Conservation (phyloP, 1,139 yeast species). For the Sugiyamaella neomexicana region DNA sequence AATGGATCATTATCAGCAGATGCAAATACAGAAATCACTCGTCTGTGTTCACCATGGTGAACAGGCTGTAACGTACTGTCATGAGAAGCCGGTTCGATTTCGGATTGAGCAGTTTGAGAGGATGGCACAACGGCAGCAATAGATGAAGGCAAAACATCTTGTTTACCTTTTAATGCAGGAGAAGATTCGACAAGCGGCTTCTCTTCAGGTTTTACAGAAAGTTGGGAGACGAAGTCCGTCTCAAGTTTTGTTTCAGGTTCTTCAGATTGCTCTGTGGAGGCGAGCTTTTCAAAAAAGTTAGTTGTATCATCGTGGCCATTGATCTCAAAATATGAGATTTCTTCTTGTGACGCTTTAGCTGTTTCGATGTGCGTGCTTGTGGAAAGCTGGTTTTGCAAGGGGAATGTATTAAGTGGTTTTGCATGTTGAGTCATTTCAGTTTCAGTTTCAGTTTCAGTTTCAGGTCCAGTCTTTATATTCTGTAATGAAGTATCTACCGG, state of each 20-base stretch:
- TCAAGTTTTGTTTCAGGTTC: neutral
- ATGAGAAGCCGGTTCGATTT: neutral
- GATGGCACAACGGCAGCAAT: neutral
- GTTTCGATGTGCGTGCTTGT: neutral
- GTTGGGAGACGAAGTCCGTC: neutral
- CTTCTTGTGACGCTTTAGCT: too few species aligned
- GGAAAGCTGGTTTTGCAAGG: neutral
- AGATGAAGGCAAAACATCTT: neutral
- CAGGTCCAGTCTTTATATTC: neutral
- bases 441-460: neutral
- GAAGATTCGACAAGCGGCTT: neutral
- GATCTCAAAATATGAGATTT: neutral
- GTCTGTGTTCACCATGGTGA: slow-evolving; percentile 20
- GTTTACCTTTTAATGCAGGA: neutral
- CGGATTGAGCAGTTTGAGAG: neutral
- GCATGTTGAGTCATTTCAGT: neutral
- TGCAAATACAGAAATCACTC: slow-evolving; percentile 29
- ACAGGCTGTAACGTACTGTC: too few species aligned
- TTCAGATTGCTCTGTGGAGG: neutral
- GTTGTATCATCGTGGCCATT: slow-evolving; percentile 7
- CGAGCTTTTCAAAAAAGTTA: slow-evolving; percentile 7
- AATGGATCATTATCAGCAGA: slow-evolving; percentile 28
- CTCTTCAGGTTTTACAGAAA: neutral
- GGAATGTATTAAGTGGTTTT: too few species aligned
- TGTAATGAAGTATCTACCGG: neutral